Conservation (phyloP, 192 early-diverging fungal species). For the Backusella australiensis region DNA sequence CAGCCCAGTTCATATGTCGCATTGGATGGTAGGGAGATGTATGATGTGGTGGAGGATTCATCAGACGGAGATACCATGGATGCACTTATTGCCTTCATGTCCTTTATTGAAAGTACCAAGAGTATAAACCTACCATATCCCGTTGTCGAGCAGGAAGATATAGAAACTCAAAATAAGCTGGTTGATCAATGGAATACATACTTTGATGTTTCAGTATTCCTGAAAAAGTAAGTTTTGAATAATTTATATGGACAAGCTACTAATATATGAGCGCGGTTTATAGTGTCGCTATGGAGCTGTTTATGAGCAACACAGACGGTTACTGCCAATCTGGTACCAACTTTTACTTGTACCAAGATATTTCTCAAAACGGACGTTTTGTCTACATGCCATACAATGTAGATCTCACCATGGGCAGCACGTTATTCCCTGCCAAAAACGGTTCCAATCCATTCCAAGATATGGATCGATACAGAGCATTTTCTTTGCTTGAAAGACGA, state of each 20-base stretch:
- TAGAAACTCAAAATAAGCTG: not conserved
- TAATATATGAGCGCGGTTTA: not conserved
- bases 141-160: not conserved
- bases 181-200: conserved; percentile 11
- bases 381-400: conserved; percentile 36
- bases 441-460: not conserved
- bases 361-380: conserved; percentile 29
- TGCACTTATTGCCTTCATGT: not conserved
- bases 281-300: conserved; percentile 36
- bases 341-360: conserved; percentile 42
- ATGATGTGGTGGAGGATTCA: not conserved
- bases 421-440: not conserved
- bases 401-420: conserved; percentile 38
- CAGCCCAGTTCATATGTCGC: not conserved
- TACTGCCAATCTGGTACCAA: conserved; percentile 38
- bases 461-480: conserved; percentile 7
- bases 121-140: not conserved
- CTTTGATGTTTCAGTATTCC: conserved; percentile 18
- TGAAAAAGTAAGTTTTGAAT: conserved; percentile 20
- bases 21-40: not conserved
- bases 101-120: not conserved
- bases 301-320: conserved; percentile 32
- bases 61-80: not conserved
- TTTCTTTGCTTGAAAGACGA: not conserved
- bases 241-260: not conserved